Conservation (phyloP, 257 asterid genomes). For the Plantago elongata region DNA sequence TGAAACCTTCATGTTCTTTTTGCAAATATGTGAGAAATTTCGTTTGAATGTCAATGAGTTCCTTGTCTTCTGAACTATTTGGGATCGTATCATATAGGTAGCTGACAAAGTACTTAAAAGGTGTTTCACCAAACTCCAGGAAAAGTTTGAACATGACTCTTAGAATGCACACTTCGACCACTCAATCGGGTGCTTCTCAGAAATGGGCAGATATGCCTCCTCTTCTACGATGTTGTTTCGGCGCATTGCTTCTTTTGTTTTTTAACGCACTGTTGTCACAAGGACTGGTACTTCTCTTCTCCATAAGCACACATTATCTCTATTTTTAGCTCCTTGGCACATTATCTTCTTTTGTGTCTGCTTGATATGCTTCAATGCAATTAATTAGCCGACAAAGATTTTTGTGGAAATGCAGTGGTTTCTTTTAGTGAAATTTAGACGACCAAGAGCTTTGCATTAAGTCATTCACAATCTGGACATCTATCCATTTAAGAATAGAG, state of each 20-base stretch:
- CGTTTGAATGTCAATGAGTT: not conserved
- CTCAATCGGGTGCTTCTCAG: conserved; percentile 41
- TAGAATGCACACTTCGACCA: conserved; percentile 54
- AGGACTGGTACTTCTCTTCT: conserved; percentile 59
- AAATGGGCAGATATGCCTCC: conserved; percentile 78
- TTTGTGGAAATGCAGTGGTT: too few relatives aligned
- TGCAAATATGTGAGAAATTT: not conserved
- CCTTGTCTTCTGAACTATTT: conserved; percentile 1
- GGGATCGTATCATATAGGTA: conserved; percentile 34
- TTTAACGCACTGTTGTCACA: conserved; percentile 83
- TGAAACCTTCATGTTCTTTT: not conserved
- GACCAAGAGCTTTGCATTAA: not conserved
- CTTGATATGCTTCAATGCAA: not conserved
- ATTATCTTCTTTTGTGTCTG: not conserved
- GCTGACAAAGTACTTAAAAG: conserved; percentile 57
- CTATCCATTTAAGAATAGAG: not conserved
- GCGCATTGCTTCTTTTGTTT: conserved; percentile 84
- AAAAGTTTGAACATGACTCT: conserved; percentile 59
- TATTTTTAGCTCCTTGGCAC: not conserved
- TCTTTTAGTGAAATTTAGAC: not conserved
- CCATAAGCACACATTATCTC: not conserved
- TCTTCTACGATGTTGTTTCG: conserved; percentile 78
- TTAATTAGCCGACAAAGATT: not conserved
- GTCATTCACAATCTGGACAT: not conserved
- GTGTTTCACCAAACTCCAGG: conserved; percentile 73